phyloP scores from a whole-genome alignment of 2,329 filamentous ascomycete genomes.

The Alternaria incomplexa region DNA sequence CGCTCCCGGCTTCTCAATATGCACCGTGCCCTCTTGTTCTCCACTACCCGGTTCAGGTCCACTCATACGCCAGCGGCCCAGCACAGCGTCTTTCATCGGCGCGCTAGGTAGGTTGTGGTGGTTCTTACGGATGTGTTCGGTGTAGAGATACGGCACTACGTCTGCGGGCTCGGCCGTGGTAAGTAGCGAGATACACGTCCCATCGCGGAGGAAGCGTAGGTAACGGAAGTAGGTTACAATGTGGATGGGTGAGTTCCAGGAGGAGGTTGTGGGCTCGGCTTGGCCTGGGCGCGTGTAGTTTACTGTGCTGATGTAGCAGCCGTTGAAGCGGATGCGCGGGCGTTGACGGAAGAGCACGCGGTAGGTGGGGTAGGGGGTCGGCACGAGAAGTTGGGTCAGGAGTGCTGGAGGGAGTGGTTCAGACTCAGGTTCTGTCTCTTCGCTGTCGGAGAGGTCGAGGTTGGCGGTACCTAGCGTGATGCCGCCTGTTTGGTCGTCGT shows the following conservation, averaged over 20 bases:
- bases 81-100: conserved; percentile 72
- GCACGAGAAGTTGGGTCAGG: conserved; percentile 44
- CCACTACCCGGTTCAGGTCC: conserved; percentile 49
- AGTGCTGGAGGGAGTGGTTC: conserved; percentile 18
- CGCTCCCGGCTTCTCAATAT: conserved; percentile 86
- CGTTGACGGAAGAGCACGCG: conserved; percentile 78
- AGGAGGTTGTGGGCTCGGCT: conserved; percentile 70
- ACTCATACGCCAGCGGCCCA: conserved; percentile 70
- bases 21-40: conserved; percentile 55
- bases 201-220: conserved; percentile 91
- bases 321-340: conserved; percentile 90
- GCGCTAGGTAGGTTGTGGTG: conserved; percentile 53
- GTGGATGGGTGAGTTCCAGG: conserved; percentile 82
- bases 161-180: conserved; percentile 83
- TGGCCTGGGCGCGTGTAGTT: conserved; percentile 91
- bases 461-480: conserved; percentile 33
- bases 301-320: conserved; percentile 94
- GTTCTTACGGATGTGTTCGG: conserved; percentile 65
- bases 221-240: conserved; percentile 99
- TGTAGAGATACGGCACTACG: conserved; percentile 82
- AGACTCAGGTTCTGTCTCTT: conserved; percentile 16
- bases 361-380: conserved; percentile 49
- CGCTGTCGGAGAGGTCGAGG: conserved; percentile 14
- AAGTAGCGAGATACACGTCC: conserved; percentile 79
- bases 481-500: conserved; percentile 43